phyloP scores from a whole-genome alignment of 192 early-diverging fungal genomes.

The Linnemannia exigua region DNA sequence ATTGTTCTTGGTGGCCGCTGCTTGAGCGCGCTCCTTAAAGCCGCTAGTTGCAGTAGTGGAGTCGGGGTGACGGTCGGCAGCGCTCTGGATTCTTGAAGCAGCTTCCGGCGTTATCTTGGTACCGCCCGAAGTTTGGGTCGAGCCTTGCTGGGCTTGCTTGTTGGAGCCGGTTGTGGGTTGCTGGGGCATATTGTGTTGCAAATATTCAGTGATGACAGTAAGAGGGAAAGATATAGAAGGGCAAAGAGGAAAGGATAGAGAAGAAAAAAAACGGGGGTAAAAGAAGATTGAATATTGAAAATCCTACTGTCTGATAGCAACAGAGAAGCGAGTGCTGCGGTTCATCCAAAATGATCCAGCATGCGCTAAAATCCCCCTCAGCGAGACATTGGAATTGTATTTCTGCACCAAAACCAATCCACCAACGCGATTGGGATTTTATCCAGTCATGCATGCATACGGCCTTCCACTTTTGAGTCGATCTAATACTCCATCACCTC shows the following conservation, averaged over 20 bases:
- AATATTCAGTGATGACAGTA: neutral
- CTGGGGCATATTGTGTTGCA: neutral
- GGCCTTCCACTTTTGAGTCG: no score
- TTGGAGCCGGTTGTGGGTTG: neutral
- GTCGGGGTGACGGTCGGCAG: constrained; percentile 12
- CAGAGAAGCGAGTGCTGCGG: no score
- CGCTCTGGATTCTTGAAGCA: constrained; percentile 30
- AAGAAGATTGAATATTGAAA: no score
- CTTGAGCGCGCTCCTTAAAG: constrained; percentile 30
- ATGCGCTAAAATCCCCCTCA: no score
- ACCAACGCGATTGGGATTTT: no score
- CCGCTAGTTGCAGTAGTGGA: neutral
- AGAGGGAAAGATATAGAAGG: neutral
- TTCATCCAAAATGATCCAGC: no score
- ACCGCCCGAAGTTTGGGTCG: neutral
- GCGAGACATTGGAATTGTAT: no score
- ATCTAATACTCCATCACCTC: no score
- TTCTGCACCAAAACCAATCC: no score
- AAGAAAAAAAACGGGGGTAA: no score
- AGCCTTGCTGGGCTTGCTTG: constrained; percentile 4
- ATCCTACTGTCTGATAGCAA: no score
- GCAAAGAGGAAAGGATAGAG: neutral
- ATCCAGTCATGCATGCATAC: no score
- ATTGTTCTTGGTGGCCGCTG: constrained; percentile 14
- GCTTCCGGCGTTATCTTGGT: constrained; percentile 8